phyloP scores from a whole-genome alignment of 2,329 filamentous ascomycete species.

The Penicillium sp. region DNA sequence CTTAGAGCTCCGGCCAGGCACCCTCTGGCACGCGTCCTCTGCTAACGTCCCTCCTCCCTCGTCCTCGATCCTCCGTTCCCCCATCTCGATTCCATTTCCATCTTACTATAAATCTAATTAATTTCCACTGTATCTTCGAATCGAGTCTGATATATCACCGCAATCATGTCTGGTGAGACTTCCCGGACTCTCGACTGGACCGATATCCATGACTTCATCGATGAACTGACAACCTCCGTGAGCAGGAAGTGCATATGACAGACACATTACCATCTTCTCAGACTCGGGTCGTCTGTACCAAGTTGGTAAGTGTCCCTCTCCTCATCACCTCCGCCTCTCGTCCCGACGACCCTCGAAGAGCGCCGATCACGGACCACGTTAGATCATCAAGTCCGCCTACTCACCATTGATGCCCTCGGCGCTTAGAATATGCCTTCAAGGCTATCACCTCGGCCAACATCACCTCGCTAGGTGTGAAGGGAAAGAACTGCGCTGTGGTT shows the following conservation, averaged over 20 bases:
- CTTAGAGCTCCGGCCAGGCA: too few species aligned
- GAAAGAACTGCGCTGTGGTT: slow-evolving; percentile 94
- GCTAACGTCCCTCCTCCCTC: too few species aligned
- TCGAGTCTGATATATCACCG: too few species aligned
- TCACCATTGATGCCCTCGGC: too few species aligned
- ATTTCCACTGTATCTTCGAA: too few species aligned
- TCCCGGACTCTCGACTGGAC: too few species aligned
- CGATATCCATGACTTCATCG: slow-evolving; percentile 24
- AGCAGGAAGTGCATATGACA: slow-evolving; percentile 77
- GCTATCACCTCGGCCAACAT: slow-evolving; percentile 98
- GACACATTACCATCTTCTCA: slow-evolving; percentile 99
- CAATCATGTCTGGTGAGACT: slow-evolving; percentile 38
- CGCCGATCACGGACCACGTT: slow-evolving; percentile 21
- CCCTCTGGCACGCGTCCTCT: too few species aligned
- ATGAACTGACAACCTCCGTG: slow-evolving; percentile 22
- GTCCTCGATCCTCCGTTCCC: too few species aligned
- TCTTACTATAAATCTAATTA: slow-evolving; percentile 6
- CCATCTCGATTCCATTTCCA: slow-evolving; percentile 1
- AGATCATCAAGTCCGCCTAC: too few species aligned
- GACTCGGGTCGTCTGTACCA: slow-evolving; percentile 97
- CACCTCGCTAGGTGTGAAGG: slow-evolving; percentile 89
- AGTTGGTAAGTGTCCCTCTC: slow-evolving; percentile 62
- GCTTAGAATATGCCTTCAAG: slow-evolving; percentile 97
- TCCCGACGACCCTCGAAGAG: too few species aligned
- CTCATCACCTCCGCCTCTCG: too few species aligned